Evolutionary conservation across 768 basidiomycete genomes (phyloP).

Genomic region (Russula brevipes): DNA sequence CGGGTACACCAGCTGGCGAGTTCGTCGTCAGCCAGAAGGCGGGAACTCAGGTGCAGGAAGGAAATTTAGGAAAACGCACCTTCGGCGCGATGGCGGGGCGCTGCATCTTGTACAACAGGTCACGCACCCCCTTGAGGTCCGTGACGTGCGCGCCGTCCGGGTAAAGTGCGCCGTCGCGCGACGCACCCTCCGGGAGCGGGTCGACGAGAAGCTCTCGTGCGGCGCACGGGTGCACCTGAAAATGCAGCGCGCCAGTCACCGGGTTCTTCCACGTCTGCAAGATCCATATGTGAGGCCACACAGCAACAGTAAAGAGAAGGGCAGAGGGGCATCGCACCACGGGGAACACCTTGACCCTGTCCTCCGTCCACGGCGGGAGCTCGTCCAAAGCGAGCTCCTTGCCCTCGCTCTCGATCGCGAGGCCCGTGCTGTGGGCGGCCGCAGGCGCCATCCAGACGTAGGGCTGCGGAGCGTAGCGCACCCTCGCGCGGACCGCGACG

Average conservation of each 20-base stretch:
- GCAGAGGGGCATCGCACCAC: conserved; percentile 37
- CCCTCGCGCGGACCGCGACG: conserved; percentile 65
- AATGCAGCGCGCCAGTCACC: conserved; percentile 71
- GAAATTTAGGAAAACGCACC: conserved; percentile 37
- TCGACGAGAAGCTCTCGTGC: conserved; percentile 60
- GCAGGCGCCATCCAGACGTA: conserved; percentile 85
- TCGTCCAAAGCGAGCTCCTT: conserved; percentile 58
- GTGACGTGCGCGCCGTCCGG: conserved; percentile 78
- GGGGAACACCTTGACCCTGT: conserved; percentile 66
- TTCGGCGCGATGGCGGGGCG: conserved; percentile 80
- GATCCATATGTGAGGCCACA: background rate
- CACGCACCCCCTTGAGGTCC: conserved; percentile 67
- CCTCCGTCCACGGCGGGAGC: conserved; percentile 79
- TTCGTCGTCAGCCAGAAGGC: background rate
- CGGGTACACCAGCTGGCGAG: conserved; percentile 66
- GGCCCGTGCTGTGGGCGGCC: conserved; percentile 62
- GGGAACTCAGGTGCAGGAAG: background rate
- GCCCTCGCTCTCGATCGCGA: conserved; percentile 75
- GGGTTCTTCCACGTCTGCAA: conserved; percentile 88
- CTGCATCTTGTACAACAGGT: conserved; percentile 79
- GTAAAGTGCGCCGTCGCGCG: conserved; percentile 61
- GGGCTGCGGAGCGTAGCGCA: conserved; percentile 77
- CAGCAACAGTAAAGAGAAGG: background rate
- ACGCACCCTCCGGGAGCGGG: conserved; percentile 61
- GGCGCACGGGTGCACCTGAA: conserved; percentile 88